phyloP scores from a whole-genome alignment of 208 protist genomes.

The Leishmania aethiopica region DNA sequence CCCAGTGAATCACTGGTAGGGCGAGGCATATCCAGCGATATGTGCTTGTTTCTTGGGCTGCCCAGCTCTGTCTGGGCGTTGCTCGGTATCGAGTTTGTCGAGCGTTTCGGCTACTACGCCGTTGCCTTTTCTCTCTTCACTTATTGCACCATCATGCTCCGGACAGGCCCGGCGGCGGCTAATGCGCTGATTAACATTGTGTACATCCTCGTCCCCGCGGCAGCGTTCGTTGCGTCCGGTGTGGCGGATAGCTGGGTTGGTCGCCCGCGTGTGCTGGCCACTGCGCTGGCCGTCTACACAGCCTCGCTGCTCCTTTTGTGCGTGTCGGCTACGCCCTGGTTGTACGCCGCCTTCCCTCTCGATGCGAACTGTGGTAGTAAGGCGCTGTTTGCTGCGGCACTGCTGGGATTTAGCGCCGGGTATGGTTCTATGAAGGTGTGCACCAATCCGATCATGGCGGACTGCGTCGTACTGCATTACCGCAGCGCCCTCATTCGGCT shows the following conservation, averaged over 20 bases:
- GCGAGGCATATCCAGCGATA: not conserved
- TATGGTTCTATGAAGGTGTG: conserved; percentile 81
- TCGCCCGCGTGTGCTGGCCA: conserved; percentile 36
- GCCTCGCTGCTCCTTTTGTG: conserved; percentile 39
- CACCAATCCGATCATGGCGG: conserved; percentile 74
- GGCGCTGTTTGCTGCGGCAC: conserved; percentile 33
- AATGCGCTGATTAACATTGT: conserved; percentile 60
- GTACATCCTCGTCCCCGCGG: conserved; percentile 53
- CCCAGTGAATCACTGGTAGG: not conserved
- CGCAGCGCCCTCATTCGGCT: conserved; percentile 1
- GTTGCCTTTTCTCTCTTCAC: conserved; percentile 71
- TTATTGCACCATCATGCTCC: conserved; percentile 63
- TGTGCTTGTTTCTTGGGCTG: conserved; percentile 36
- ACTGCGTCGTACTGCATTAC: conserved; percentile 46
- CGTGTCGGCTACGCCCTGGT: conserved; percentile 44
- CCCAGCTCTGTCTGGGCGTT: conserved; percentile 44
- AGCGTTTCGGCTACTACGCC: conserved; percentile 70
- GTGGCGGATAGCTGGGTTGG: conserved; percentile 56
- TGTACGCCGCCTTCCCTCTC: conserved; percentile 50
- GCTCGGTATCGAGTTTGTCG: conserved; percentile 60
- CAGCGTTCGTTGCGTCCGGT: conserved; percentile 55
- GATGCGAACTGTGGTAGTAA: conserved; percentile 13
- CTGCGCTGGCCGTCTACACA: conserved; percentile 37
- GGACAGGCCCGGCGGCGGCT: conserved; percentile 25
- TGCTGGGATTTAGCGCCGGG: conserved; percentile 40